phyloP scores from a whole-genome alignment of 2,329 filamentous ascomycete genomes.

The Microsporum audouinii region DNA sequence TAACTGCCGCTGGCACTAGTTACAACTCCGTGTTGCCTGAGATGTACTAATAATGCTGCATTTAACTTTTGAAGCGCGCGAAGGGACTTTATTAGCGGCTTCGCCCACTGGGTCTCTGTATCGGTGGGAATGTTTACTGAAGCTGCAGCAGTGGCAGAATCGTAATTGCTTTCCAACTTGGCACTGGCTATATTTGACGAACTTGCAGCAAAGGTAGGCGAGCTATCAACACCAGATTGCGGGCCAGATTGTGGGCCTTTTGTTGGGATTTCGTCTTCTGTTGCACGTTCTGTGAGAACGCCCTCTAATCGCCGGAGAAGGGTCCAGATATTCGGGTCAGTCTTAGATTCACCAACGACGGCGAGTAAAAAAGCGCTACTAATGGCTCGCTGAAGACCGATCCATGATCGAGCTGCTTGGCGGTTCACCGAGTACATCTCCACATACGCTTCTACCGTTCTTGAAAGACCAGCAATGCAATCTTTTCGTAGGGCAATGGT shows the following conservation, averaged over 20 bases:
- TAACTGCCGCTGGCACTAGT: constrained; percentile 13
- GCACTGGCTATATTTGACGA: constrained; percentile 21
- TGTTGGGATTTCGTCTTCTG: constrained; percentile 23
- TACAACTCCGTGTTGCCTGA: constrained; percentile 14
- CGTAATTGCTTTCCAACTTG: constrained; percentile 15
- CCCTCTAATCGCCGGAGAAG: constrained; percentile 33
- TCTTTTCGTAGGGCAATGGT: constrained; percentile 37
- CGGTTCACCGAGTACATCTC: constrained; percentile 39
- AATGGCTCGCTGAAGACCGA: constrained; percentile 37
- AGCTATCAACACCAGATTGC: constrained; percentile 3
- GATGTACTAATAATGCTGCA: constrained; percentile 25
- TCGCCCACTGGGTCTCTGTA: constrained; percentile 35
- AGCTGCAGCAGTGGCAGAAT: constrained; percentile 20
- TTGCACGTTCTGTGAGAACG: constrained; percentile 36
- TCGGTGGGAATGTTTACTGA: constrained; percentile 23
- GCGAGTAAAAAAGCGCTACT: constrained; percentile 39
- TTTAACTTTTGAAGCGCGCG: constrained; percentile 37
- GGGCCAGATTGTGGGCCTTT: constrained; percentile 14
- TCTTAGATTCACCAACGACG: constrained; percentile 35
- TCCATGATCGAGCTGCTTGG: constrained; percentile 37
- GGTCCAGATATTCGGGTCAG: constrained; percentile 29
- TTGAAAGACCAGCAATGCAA: constrained; percentile 46
- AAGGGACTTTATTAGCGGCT: constrained; percentile 36
- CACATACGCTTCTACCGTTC: constrained; percentile 49
- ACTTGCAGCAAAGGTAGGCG: not conserved